phyloP scores from a whole-genome alignment of 805 yeast genomes.

The Wickerhamomyces ciferrii region DNA sequence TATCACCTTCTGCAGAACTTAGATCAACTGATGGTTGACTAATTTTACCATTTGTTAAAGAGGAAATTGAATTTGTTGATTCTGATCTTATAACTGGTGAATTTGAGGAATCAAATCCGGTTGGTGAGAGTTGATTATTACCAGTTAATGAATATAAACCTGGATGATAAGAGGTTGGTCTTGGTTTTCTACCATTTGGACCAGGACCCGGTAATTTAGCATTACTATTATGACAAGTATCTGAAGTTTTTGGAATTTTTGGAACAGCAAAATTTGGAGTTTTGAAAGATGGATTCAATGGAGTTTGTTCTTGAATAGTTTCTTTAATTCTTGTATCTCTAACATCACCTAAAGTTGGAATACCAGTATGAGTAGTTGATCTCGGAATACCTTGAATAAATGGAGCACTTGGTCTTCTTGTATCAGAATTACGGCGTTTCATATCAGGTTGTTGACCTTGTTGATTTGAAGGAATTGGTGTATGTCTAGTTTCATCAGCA shows the following conservation, averaged over 20 bases:
- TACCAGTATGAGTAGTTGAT: constrained; percentile 30
- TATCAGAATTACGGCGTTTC: constrained; percentile 11
- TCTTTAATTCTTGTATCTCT: constrained; percentile 9
- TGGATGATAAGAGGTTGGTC: constrained; percentile 86
- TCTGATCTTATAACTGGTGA: constrained; percentile 29
- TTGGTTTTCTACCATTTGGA: constrained; percentile 57
- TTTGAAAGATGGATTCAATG: constrained; percentile 7
- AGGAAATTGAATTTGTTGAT: constrained; percentile 34
- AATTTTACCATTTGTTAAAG: constrained; percentile 24
- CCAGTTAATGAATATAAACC: constrained; percentile 30
- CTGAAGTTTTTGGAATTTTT: constrained; percentile 16
- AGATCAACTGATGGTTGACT: constrained; percentile 30
- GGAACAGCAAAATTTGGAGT: constrained; percentile 14
- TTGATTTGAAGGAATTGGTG: neutral
- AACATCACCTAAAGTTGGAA: constrained; percentile 8
- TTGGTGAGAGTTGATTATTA: constrained; percentile 15
- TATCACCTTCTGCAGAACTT: constrained; percentile 29
- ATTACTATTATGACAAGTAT: constrained; percentile 12
- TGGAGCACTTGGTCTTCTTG: constrained; percentile 11
- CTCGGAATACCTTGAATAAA: constrained; percentile 23
- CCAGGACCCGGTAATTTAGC: constrained; percentile 29
- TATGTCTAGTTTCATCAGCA: constrained; percentile 39
- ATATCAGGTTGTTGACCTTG: neutral
- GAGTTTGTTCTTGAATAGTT: constrained; percentile 18
- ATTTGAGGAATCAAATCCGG: constrained; percentile 5